These are phyloP conservation scores for Dothideomycetes sp. DNA, from an alignment of 2,329 filamentous ascomycete genomes.

Conservation along the genomic window DNA sequence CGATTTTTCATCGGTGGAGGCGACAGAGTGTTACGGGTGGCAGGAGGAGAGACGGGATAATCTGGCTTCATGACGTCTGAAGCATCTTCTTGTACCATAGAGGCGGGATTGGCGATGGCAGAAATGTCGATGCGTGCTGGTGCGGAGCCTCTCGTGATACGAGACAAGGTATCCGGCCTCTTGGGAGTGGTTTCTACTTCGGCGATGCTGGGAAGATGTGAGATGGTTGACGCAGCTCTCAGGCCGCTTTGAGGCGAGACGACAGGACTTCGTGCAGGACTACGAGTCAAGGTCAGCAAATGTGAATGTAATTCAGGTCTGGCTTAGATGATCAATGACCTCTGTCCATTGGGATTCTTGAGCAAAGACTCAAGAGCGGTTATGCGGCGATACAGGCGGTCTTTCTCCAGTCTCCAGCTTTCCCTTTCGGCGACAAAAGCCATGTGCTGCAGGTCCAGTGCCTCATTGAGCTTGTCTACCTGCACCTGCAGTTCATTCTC, in stretches of 20 bases:
- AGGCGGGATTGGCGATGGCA: not conserved
- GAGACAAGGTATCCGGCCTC: constrained; percentile 7
- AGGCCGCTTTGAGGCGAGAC: constrained; percentile 22
- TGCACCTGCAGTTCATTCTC: constrained; percentile 24
- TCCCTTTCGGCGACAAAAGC: constrained; percentile 28
- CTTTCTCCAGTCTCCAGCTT: constrained; percentile 26
- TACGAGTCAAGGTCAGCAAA: constrained; percentile 15
- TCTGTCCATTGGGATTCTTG: constrained; percentile 25
- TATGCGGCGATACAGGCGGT: constrained; percentile 26
- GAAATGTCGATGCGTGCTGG: constrained; percentile 14
- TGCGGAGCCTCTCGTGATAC: constrained; percentile 12
- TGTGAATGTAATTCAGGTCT: not conserved
- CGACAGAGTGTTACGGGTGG: constrained; percentile 19
- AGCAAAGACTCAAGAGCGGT: constrained; percentile 27
- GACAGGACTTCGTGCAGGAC: constrained; percentile 28
- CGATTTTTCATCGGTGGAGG: constrained; percentile 25
- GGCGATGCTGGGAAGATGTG: constrained; percentile 25
- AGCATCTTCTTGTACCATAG: not conserved
- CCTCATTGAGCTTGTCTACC: constrained; percentile 27
- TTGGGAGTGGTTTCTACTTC: constrained; percentile 23
- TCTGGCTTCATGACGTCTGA: constrained; percentile 21
- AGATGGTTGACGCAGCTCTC: constrained; percentile 9
- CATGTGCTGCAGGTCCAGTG: constrained; percentile 24
- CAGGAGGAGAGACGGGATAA: constrained; percentile 22
- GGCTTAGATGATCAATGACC: constrained; percentile 17